Evolutionary conservation across 2,329 filamentous ascomycete genomes (phyloP), one percentile per base, ranked within the genome.

Genomic region (Cladosporium colombiae): DNA sequence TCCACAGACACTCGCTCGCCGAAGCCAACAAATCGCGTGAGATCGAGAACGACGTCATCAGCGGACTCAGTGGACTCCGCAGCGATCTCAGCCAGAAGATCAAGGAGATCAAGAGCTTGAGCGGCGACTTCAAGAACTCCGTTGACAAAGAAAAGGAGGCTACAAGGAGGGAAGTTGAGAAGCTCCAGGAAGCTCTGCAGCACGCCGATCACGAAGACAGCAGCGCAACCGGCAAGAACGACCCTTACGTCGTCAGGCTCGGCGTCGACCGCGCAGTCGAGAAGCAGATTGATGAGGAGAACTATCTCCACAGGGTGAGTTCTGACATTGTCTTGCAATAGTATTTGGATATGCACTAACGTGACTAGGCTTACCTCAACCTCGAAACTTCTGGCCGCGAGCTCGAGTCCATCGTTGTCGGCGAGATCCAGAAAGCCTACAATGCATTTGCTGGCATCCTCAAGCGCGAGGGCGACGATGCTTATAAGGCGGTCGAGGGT

Each of bases 361-460:
- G 7, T 31, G 13, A 31, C 16, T 33, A 96, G 91, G 95, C 95
- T 11, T 97, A 96, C 74, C 84, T 97, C 61, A 98, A 99, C 76
- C 84, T 99, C 16, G 95, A 99, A 78, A 91, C 88, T 70, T 98
- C 95, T 18, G 95, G 95, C 2, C 90, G 93, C 67, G 95, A 99
- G 79, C 86, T 99, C 2, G 95, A 99, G 79, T 91, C 92, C 0
- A 98, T 99, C 69, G 92, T 99, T 0, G 92, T 99, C 16, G 92
- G 93, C 70, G 95, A 99, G 79, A 96, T 99, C 50, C 95, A 99
- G 76, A 98, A 98, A 78, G 93, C 95, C 0, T 98, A 97, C 81
- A 97, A 95, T 73, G 93, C 93, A 2, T 92, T 97, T 72, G 91
- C 93, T 27, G 91, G 90, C 62, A 96, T 98, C 69, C 82, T 98